phyloP scores from a whole-genome alignment of 164 flowering plant species.

The Stephania yunnanensis region DNA sequence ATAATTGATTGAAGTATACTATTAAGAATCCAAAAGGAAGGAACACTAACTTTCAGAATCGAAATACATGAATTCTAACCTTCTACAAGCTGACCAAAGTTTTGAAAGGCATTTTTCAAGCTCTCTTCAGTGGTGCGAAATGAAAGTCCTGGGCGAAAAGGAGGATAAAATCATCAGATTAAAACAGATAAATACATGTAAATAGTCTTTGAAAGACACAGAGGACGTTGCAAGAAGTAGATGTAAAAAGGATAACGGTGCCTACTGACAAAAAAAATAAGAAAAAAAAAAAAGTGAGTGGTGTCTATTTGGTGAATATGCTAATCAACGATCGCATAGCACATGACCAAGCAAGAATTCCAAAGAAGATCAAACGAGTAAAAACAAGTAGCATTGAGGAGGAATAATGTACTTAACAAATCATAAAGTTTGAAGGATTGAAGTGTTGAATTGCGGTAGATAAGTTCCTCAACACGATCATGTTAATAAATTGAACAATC shows the following conservation, averaged over 20 bases:
- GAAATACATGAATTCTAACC: slow-evolving; percentile 29
- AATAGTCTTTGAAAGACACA: slow-evolving; percentile 2
- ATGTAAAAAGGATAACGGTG: not conserved
- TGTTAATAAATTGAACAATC: not conserved
- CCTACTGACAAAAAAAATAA: no score
- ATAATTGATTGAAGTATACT: not conserved
- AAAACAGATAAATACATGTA: not conserved
- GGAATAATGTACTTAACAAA: not conserved
- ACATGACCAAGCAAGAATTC: not conserved
- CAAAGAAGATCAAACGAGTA: not conserved
- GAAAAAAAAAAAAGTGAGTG: not conserved
- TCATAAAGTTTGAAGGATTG: not conserved
- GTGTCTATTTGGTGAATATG: not conserved
- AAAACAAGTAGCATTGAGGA: not conserved
- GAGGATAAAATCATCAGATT: not conserved
- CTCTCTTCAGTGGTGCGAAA: slow-evolving; percentile 86
- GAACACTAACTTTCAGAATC: not conserved
- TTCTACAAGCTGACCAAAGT: slow-evolving; percentile 72
- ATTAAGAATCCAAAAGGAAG: not conserved
- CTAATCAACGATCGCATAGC: not conserved
- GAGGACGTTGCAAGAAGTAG: not conserved
- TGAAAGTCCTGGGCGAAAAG: slow-evolving; percentile 60
- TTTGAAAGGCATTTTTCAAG: slow-evolving; percentile 63
- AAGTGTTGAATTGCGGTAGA: not conserved
- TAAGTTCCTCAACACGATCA: not conserved